phyloP scores from a whole-genome alignment of 306 rosid species.

The Glycine tomentella region DNA sequence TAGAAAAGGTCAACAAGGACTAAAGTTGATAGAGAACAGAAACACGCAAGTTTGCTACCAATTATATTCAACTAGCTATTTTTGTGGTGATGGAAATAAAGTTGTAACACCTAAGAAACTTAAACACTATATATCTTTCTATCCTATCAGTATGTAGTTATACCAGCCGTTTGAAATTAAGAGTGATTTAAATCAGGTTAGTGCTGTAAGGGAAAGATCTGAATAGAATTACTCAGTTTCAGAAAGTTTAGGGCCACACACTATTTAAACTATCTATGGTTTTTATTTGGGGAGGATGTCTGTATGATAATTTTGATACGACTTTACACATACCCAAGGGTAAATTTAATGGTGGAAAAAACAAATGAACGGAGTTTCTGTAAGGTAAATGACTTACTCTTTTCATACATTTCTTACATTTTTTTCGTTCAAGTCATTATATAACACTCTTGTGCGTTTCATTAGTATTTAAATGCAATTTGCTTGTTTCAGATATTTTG shows the following conservation, averaged over 20 bases:
- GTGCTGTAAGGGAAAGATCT: slow-evolving; percentile 29
- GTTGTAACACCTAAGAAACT: slow-evolving; percentile 24
- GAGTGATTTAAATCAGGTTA: slow-evolving; percentile 15
- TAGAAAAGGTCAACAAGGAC: slow-evolving; percentile 55
- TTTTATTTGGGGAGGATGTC: background rate
- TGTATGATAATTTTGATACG: background rate
- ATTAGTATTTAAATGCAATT: too few relatives aligned
- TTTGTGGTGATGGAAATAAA: slow-evolving; percentile 24
- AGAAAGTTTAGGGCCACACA: slow-evolving; percentile 24
- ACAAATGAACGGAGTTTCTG: background rate
- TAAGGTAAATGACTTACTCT: too few relatives aligned
- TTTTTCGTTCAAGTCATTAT: too few relatives aligned
- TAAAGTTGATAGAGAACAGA: too few relatives aligned
- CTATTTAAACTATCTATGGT: background rate
- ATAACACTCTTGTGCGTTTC: too few relatives aligned
- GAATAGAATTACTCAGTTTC: slow-evolving; percentile 13
- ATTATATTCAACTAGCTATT: too few relatives aligned
- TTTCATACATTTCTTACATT: too few relatives aligned
- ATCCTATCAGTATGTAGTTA: slow-evolving; percentile 21
- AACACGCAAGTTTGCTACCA: too few relatives aligned
- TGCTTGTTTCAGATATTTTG: too few relatives aligned
- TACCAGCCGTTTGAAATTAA: slow-evolving; percentile 27
- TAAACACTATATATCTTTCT: background rate
- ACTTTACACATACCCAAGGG: background rate
- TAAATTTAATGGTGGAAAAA: background rate